Conservation (phyloP, 805 yeast species). For the Zygotorulaspora florentina region DNA sequence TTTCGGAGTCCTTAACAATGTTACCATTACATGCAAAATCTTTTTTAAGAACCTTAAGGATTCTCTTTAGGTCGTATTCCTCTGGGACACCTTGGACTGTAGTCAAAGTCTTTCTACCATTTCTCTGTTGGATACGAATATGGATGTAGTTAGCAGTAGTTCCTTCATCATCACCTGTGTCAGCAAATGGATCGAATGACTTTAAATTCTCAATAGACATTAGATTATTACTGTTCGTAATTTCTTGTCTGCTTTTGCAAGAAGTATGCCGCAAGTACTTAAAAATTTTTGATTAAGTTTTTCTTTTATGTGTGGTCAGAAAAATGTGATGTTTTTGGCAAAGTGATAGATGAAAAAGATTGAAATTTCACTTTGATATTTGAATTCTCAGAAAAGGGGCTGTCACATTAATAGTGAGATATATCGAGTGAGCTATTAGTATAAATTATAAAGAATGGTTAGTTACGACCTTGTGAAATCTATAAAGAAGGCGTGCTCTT, state of each 20-base stretch:
- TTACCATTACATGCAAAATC: slow-evolving; percentile 99
- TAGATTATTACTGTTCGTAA: slow-evolving; percentile 6
- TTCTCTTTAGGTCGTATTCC: slow-evolving; percentile 92
- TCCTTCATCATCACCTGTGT: slow-evolving; percentile 98
- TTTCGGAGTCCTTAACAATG: slow-evolving; percentile 91
- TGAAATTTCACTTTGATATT: not conserved
- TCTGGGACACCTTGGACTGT: slow-evolving; percentile 96
- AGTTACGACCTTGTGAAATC: slow-evolving; percentile 38
- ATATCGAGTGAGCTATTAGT: not conserved
- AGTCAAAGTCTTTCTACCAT: slow-evolving; percentile 97
- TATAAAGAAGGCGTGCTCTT: slow-evolving; percentile 72
- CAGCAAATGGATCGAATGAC: slow-evolving; percentile 97
- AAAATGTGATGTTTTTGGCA: not conserved
- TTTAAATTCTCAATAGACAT: slow-evolving; percentile 84
- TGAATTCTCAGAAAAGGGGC: not conserved
- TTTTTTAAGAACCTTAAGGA: slow-evolving; percentile 88
- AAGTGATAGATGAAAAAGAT: not conserved
- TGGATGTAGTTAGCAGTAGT: slow-evolving; percentile 94
- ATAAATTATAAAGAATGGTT: not conserved
- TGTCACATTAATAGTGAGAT: not conserved
- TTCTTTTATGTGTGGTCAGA: not conserved
- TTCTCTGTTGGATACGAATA: slow-evolving; percentile 98
- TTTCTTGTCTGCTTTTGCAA: not conserved
- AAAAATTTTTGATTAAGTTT: slow-evolving; percentile 4
- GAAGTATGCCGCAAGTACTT: not conserved